Evolutionary conservation across 2,329 filamentous ascomycete species (phyloP), one percentile per base, ranked within the genome.

Genomic region (Xylariales sp.): DNA sequence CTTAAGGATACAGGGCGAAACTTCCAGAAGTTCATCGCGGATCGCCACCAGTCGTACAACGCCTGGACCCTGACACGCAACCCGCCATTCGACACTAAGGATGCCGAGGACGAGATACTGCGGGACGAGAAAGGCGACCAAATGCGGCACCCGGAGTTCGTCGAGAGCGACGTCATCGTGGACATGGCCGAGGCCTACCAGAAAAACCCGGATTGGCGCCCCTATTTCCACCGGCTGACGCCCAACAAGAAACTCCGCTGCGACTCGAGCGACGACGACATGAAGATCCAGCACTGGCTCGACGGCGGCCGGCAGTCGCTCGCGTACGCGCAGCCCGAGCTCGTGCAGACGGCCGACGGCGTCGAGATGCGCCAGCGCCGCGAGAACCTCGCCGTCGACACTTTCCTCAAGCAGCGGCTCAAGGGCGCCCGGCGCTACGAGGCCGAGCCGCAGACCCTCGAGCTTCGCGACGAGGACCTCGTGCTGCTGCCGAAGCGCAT

Each of bases 111-210:
- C 0, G 80, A 80, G 67, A 78, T 79, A 3, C 73, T 81, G 7
- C 23, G 50, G 1, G 65, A 75, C 34, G 73, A 75, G 32, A 74
- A 75, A 46, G 70, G 76, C 16, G 77, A 80, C 14, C 67, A 74
- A 56, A 79, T 75, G 72, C 69, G 78, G 0, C 80, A 81, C 34
- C 78, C 78, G 0, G 80, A 82, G 68, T 80, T 79, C 16, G 77
- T 83, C 1, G 80, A 83, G 64, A 81, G 80, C 53, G 80, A 83
- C 30, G 79, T 83, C n/a, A 81, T 83, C 7, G 77, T 83, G 3
- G 80, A 83, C 45, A 74, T 83, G n/a, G 76, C 75, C 0, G 80
- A 82, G 67, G 81, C 80, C 0, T 81, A 78, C 62, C 79, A 81
- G 69, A 78, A 76, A 70, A 78, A 79, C 62, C 79, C 79, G 0